phyloP scores from a whole-genome alignment of 257 asterid species.

The Solanum pinnatisectum region DNA sequence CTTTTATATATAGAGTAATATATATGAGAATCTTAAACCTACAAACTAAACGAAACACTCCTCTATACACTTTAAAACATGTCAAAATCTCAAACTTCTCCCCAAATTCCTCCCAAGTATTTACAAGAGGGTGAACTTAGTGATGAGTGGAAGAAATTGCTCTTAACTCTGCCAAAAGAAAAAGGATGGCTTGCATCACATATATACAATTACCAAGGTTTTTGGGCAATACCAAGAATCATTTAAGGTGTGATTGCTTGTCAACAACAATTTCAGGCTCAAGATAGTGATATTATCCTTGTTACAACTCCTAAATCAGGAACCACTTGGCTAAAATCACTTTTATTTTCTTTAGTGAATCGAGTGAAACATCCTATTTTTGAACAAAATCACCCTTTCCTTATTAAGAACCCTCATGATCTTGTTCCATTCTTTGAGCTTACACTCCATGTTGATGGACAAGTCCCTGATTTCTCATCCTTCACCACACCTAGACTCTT shows the following conservation, averaged over 20 bases:
- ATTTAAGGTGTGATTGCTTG: not conserved
- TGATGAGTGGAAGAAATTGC: not conserved
- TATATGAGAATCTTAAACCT: not conserved
- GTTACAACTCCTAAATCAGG: not conserved
- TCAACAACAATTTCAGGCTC: not conserved
- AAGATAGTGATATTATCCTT: no score
- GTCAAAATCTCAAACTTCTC: not conserved
- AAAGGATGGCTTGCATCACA: not conserved
- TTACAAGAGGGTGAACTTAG: not conserved
- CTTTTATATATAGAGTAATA: no score
- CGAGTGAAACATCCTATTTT: not conserved
- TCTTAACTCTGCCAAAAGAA: not conserved
- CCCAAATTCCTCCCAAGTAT: not conserved
- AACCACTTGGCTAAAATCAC: slow-evolving; percentile 6
- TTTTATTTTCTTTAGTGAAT: not conserved
- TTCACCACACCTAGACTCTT: no score
- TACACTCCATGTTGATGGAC: not conserved
- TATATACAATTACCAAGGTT: not conserved
- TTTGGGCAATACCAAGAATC: not conserved
- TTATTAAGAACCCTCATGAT: not conserved
- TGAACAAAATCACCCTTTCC: not conserved
- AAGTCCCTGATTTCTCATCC: not conserved
- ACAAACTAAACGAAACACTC: not conserved
- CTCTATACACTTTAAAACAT: not conserved
- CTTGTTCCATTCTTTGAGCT: not conserved